Base-by-base conservation (phyloP, 2,329 filamentous ascomycete species). In the Scolecobasidium constrictum region DNA sequence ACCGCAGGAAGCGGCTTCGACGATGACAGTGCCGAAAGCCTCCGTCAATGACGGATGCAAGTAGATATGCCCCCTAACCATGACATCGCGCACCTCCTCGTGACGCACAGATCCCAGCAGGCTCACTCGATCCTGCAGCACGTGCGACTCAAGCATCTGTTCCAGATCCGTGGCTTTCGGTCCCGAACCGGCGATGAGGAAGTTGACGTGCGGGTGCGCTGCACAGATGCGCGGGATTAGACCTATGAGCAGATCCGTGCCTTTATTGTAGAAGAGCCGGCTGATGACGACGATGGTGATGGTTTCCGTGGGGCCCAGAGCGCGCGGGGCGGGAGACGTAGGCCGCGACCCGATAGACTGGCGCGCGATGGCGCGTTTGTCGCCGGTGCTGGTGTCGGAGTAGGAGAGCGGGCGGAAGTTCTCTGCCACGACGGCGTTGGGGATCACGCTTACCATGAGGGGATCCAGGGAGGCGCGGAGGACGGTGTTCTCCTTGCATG, bases 231-330 rank as follows among this genome's bases (percentile, higher is more conserved):
- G 81, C 1, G 92, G 92, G 42, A 98, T 94, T 3, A 87, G 86
- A 9, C 90, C 92, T 18, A 94, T 94, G n/a, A 98, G 75, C 0
- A 98, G 76, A 59, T 98, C 93, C 1, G 86, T 96, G 46, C 92
- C 92, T 61, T 98, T 98, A 65, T 98, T 98, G 64, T 96, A 96
- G 64, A 96, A 98, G 1, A 98, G 77, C 16, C 92, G 86, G 6
- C 88, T 95, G 48, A 98, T 94, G 16, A 98, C 90, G 2, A 98
- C 86, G 46, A 98, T 95, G 5, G 87, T 95, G 54, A 98, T 90
- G 9, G 79, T 83, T 53, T 95, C 90, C 49, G 86, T 73, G 1
- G 87, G 85, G 0, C 84, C 83, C 3, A 94, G 73, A 5, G 77
- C 78, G 42, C 80, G 79, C 3, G 78, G 77, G 0, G 78, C 72